A percentile compares a stretch with the other conserved stretches of the same genome.
Evolutionary conservation across 2,329 filamentous ascomycete genomes (phyloP).

Genomic region (Fusarium domesticum): DNA sequence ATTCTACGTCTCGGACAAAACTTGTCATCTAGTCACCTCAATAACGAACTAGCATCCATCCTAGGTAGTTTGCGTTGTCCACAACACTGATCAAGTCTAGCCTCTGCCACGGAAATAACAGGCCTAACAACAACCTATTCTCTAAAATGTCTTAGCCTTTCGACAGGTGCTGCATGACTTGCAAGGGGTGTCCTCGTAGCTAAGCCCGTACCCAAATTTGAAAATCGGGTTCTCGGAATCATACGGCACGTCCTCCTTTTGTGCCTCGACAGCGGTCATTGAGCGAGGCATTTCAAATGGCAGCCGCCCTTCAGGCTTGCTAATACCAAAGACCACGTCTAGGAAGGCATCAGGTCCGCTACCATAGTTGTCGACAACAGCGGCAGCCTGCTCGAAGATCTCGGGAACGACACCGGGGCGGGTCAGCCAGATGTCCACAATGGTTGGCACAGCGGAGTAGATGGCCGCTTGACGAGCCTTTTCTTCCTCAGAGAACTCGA

Average conservation of each 20-base stretch:
- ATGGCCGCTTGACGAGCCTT: slow-evolving; percentile 30
- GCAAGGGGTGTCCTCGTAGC: too few relatives aligned
- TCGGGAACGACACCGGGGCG: slow-evolving; percentile 43
- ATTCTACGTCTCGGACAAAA: too few relatives aligned
- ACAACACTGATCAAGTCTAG: too few relatives aligned
- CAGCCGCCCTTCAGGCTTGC: slow-evolving; percentile 19
- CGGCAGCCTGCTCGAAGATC: slow-evolving; percentile 37
- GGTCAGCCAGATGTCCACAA: slow-evolving; percentile 42
- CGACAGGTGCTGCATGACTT: too few relatives aligned
- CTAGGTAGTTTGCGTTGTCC: too few relatives aligned
- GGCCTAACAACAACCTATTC: too few relatives aligned
- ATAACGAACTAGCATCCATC: too few relatives aligned
- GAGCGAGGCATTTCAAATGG: slow-evolving; percentile 38
- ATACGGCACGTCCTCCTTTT: slow-evolving; percentile 24
- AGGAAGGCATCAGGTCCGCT: slow-evolving; percentile 39
- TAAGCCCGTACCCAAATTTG: slow-evolving; percentile 25
- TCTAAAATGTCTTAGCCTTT: too few relatives aligned
- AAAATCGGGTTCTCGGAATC: slow-evolving; percentile 27
- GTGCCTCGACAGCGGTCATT: slow-evolving; percentile 37
- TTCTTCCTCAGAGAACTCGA: slow-evolving; percentile 36
- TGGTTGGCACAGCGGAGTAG: slow-evolving; percentile 37
- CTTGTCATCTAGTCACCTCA: too few relatives aligned
- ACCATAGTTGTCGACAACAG: slow-evolving; percentile 40
- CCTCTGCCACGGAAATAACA: too few relatives aligned
- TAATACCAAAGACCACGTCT: slow-evolving; percentile 40